Percentiles rank a stretch among this genome's conserved stretches.
phyloP scores from a whole-genome alignment of 2,329 filamentous ascomycete genomes.

The Aspergillus sp. region DNA sequence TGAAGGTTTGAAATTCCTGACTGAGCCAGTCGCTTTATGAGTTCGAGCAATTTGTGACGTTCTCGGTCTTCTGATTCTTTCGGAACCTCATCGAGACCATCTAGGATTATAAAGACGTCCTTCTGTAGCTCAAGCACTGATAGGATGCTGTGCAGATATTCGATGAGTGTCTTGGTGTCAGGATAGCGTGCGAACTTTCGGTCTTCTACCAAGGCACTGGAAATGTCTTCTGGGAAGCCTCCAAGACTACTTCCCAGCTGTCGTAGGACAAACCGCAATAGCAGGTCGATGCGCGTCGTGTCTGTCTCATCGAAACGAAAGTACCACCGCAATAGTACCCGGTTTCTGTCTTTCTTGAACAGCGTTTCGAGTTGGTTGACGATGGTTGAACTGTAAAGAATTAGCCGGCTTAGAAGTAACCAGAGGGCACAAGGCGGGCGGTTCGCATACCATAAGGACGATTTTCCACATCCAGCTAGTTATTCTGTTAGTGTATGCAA shows the following conservation, averaged over 20 bases:
- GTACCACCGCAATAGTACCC: background rate
- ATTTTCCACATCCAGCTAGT: background rate
- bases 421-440: background rate
- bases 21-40: background rate
- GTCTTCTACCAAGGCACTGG: background rate
- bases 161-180: background rate
- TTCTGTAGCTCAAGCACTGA: background rate
- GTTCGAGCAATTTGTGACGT: background rate
- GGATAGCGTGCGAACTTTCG: background rate
- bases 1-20: background rate
- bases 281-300: background rate
- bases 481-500: background rate
- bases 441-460: background rate
- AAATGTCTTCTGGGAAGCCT: background rate
- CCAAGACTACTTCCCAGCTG: background rate
- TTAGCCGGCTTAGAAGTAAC: background rate
- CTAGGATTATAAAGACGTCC: background rate
- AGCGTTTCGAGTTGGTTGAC: background rate
- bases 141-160: background rate
- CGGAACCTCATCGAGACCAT: background rate
- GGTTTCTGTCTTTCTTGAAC: background rate
- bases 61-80: background rate
- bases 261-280: background rate
- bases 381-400: background rate
- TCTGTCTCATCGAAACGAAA: background rate